phyloP scores from a whole-genome alignment of 495 filamentous ascomycete genomes.

The Mycothermus thermophilus region DNA sequence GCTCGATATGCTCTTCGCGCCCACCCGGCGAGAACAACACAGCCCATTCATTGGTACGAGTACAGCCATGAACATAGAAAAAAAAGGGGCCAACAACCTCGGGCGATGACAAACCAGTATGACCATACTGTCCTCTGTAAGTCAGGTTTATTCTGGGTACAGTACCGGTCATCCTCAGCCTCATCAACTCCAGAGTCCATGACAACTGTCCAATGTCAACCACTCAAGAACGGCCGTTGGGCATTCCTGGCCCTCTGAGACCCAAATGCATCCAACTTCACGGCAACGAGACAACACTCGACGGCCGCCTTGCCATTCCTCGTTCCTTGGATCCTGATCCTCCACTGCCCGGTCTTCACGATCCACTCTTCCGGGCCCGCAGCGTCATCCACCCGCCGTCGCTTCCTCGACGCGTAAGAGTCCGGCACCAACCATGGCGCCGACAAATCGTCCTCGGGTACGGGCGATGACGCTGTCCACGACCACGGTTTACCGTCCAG shows the following conservation, averaged over 20 bases:
- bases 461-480: neutral
- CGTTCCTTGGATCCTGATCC: conserved; percentile 49
- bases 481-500: conserved; percentile 50
- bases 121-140: neutral
- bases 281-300: conserved; percentile 54
- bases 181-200: no score
- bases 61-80: neutral
- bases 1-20: no score
- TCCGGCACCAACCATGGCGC: neutral
- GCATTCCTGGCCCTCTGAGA: conserved; percentile 55
- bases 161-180: no score
- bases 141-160: neutral
- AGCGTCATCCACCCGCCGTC: conserved; percentile 28
- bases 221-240: conserved; percentile 48
- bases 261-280: conserved; percentile 67
- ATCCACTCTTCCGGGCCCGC: conserved; percentile 43
- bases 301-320: conserved; percentile 42
- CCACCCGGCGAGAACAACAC: no score
- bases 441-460: neutral
- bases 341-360: conserved; percentile 68
- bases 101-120: neutral
- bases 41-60: no score
- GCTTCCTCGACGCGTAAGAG: conserved; percentile 30
- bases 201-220: no score
- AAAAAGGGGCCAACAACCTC: neutral